Evolutionary conservation across 768 basidiomycete genomes (phyloP), one percentile per base, ranked within the genome.

Genomic region (Podaxis mareebaensis): DNA sequence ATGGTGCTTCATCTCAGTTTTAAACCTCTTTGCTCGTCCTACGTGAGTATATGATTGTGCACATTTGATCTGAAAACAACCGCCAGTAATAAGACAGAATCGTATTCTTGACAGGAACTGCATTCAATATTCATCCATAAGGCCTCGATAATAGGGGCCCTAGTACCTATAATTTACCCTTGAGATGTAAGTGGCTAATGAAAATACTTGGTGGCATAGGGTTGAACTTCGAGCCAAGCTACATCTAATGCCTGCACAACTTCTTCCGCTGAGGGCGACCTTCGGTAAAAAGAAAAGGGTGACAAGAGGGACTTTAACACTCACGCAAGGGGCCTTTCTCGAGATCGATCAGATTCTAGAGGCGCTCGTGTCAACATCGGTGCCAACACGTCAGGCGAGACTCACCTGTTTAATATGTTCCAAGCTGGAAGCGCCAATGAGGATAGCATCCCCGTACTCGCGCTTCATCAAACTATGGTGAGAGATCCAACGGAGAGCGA

Each of bases 381-480:
- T 13, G 40, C 48, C 20, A 13, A 53, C 8, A n/a, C 42, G 12
- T 10, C 4, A 24, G 53, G 33, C 48, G 13, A 10, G 52, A 17
- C 44, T 58, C 36, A 79, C 81, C 74, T 82, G 75, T 69, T 87
- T 80, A 53, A 87, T 82, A 67, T 90, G 88, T 33, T 76, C 74
- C 65, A 83, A 54, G 63, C 79, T 85, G 3, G 82, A 84, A 28
- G 87, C 87, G n/a, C 87, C 87, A 66, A 90, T 87, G 60, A 89
- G 73, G 61, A 88, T 74, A 24, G 81, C 71, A 66, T 85, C 83
- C 11, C 82, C 80, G 26, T 76, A 67, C 65, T 84, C 82, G 7
- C 78, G 73, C 66, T 80, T 77, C 54, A 88, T 68, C 2, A 75
- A 61, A 5, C 82, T 83, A 64, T 88, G 86, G 62, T 88, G 81